Percentiles rank a stretch among this genome's conserved stretches.
Evolutionary conservation across 106 monocot genomes (phyloP).

Genomic region (Hemerocallis citrina): DNA sequence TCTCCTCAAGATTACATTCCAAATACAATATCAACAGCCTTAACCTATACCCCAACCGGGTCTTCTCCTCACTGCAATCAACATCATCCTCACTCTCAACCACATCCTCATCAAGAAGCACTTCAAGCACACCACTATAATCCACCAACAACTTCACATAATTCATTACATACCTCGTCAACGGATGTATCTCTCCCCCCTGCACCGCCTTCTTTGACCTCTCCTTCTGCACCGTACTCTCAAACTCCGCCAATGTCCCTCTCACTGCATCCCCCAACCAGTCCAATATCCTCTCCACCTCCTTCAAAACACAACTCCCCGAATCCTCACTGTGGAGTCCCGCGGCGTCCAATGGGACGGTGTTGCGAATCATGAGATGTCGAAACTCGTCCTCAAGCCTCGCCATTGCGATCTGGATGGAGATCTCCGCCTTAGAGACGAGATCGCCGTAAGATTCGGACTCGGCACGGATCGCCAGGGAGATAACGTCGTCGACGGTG

Average conservation of each 20-base stretch:
- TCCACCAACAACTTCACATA: constrained; percentile 35
- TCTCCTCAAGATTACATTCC: constrained; percentile 57
- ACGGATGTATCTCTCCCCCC: constrained; percentile 43
- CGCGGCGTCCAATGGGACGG: too few species aligned
- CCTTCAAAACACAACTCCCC: constrained; percentile 13
- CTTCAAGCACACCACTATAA: constrained; percentile 24
- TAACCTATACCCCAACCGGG: constrained; percentile 27
- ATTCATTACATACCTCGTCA: constrained; percentile 60
- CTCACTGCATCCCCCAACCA: constrained; percentile 37
- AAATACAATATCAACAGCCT: constrained; percentile 31
- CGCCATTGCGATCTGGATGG: too few species aligned
- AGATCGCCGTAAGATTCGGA: too few species aligned
- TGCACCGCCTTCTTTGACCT: constrained; percentile 23
- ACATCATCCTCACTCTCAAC: background rate
- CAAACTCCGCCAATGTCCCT: constrained; percentile 39
- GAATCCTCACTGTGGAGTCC: too few species aligned
- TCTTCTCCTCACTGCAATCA: constrained; percentile 18
- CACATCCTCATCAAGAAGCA: constrained; percentile 22
- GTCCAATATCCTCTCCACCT: constrained; percentile 27
- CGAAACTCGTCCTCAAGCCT: too few species aligned
- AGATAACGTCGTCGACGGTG: too few species aligned
- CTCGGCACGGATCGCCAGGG: too few species aligned
- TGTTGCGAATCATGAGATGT: too few species aligned
- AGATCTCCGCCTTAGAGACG: too few species aligned
- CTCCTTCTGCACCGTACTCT: constrained; percentile 28